phyloP scores from a whole-genome alignment of 805 yeast species.

The Barnettozyma pratensis region DNA sequence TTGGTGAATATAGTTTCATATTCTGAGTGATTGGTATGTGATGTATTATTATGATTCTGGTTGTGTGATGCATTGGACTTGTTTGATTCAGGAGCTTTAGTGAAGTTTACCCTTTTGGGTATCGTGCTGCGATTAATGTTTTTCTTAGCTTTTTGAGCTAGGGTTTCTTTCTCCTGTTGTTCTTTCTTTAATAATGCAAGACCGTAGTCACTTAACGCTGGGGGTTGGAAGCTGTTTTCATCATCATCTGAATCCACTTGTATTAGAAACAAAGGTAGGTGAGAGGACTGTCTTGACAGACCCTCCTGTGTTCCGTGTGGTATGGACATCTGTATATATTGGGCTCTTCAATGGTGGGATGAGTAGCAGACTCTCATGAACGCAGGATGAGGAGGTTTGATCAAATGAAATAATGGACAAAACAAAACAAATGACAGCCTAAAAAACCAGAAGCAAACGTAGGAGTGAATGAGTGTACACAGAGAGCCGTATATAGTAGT shows the following conservation, averaged over 20 bases:
- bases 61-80: slow-evolving; percentile 1
- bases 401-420: no score
- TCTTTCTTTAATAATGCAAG: slow-evolving; percentile 42
- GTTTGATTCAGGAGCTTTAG: slow-evolving; percentile 12
- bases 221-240: slow-evolving; percentile 52
- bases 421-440: no score
- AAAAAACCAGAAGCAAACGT: no score
- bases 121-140: not conserved
- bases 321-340: not conserved
- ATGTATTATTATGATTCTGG: slow-evolving; percentile 10
- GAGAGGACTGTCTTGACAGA: not conserved
- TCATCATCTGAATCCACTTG: slow-evolving; percentile 29
- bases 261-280: slow-evolving; percentile 8
- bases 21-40: slow-evolving; percentile 18
- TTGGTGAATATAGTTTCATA: slow-evolving; percentile 23
- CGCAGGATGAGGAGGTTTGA: no score
- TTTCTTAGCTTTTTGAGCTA: not conserved
- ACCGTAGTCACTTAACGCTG: slow-evolving; percentile 55
- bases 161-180: slow-evolving; percentile 15
- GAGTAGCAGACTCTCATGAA: no score
- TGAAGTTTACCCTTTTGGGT: slow-evolving; percentile 23
- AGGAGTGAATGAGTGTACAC: no score
- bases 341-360: no score
- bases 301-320: not conserved
- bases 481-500: no score